Evolutionary conservation across 306 rosid genomes (phyloP).

Genomic region (Corylus americana): DNA sequence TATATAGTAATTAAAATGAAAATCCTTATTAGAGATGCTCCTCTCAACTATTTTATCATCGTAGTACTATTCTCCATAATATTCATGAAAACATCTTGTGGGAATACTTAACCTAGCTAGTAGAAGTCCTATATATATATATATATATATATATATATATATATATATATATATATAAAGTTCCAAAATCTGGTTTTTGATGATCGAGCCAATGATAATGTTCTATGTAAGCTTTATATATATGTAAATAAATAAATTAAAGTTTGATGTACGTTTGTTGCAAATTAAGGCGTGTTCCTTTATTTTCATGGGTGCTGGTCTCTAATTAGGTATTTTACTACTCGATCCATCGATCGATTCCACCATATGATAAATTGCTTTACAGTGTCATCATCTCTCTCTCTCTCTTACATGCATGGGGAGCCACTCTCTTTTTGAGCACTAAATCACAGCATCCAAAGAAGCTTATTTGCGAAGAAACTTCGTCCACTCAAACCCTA

Average conservation of each 20-base stretch:
- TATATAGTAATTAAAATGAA: no score
- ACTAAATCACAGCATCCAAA: conserved; percentile 44
- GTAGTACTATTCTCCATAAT: not conserved
- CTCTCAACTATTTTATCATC: not conserved
- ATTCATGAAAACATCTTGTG: not conserved
- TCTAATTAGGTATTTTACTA: conserved; percentile 18
- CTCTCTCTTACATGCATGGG: conserved; percentile 50
- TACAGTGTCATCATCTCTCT: conserved; percentile 11
- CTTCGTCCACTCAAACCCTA: conserved; percentile 83
- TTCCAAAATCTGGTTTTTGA: not conserved
- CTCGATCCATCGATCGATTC: conserved; percentile 17
- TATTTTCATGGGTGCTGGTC: not conserved
- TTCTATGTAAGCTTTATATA: not conserved
- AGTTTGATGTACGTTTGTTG: not conserved
- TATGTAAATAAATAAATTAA: not conserved
- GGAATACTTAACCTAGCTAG: not conserved
- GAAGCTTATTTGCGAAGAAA: conserved; percentile 86
- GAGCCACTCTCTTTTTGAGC: conserved; percentile 48
- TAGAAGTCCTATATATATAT: not conserved
- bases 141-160: not conserved
- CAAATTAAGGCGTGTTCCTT: not conserved
- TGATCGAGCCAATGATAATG: not conserved
- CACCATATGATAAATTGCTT: conserved; percentile 19
- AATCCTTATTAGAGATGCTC: no score
- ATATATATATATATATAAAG: not conserved